Evolutionary conservation across 371 early-diverging fungal genomes (phyloP).

Genomic region (Mortierella sp.): DNA sequence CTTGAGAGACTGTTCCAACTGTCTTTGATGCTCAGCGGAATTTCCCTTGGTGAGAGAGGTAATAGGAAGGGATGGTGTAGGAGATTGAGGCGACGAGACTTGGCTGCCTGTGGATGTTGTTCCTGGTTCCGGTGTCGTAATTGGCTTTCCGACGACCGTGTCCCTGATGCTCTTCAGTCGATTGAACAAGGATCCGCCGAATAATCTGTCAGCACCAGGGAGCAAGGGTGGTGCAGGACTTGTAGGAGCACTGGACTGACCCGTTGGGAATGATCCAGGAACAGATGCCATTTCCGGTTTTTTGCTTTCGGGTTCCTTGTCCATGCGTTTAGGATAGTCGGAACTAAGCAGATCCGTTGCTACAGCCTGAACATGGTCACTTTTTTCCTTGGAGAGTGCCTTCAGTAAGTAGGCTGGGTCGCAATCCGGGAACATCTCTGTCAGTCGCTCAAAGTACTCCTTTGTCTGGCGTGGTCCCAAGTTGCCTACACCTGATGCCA

Average conservation of each 20-base stretch:
- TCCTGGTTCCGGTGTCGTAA: neutral
- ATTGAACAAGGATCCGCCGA: conserved; percentile 47
- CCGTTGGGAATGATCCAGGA: conserved; percentile 37
- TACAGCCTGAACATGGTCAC: conserved; percentile 69
- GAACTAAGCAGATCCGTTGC: conserved; percentile 68
- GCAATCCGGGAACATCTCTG: conserved; percentile 77
- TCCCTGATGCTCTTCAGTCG: conserved; percentile 49
- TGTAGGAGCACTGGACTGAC: conserved; percentile 30
- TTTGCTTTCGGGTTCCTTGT: neutral
- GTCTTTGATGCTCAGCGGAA: conserved; percentile 60
- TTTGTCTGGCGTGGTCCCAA: conserved; percentile 51
- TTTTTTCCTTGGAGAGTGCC: conserved; percentile 61
- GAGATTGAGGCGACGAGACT: conserved; percentile 39
- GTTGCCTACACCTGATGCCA: no score
- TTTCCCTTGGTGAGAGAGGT: conserved; percentile 52
- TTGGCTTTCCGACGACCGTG: conserved; percentile 28
- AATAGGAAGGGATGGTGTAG: no score
- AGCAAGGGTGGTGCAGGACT: conserved; percentile 22
- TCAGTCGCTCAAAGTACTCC: conserved; percentile 57
- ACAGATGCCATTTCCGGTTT: conserved; percentile 14
- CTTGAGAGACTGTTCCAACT: conserved; percentile 61
- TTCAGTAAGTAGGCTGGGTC: conserved; percentile 71
- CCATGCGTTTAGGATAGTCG: conserved; percentile 65
- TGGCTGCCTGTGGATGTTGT: neutral
- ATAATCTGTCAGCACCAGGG: conserved; percentile 10